Evolutionary conservation across 208 protist genomes (phyloP).

Genomic region (Vickermania ingenoplastis): DNA sequence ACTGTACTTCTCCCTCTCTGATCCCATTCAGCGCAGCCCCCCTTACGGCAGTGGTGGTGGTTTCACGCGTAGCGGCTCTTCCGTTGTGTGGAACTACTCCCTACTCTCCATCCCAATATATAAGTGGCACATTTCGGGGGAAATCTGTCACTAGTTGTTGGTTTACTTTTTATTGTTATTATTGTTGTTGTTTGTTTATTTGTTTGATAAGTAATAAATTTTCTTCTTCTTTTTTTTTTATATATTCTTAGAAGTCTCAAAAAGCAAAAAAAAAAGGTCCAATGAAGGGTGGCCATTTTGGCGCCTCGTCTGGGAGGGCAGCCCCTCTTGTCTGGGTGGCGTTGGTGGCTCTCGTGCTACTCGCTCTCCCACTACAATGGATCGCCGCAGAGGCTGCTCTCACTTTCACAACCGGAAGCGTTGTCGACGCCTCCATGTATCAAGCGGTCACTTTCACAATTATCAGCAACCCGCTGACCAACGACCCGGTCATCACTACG

Average conservation of each 20-base stretch:
- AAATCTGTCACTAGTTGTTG: too few relatives aligned
- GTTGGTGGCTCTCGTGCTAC: conserved; percentile 1
- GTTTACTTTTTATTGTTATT: too few relatives aligned
- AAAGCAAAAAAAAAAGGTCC: not conserved
- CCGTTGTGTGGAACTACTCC: too few relatives aligned
- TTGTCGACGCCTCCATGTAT: conserved; percentile 69
- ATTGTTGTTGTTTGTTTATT: too few relatives aligned
- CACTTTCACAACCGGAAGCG: conserved; percentile 54
- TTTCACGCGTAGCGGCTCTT: too few relatives aligned
- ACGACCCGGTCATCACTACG: conserved; percentile 39
- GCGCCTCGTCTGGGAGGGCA: not conserved
- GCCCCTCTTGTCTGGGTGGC: not conserved
- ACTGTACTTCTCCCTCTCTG: too few relatives aligned
- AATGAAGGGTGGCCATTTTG: not conserved
- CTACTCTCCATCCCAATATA: too few relatives aligned
- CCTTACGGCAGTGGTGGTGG: too few relatives aligned
- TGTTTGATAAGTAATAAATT: too few relatives aligned
- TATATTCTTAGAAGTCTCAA: not conserved
- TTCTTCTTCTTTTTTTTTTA: not conserved
- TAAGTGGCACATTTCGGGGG: too few relatives aligned
- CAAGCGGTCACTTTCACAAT: conserved; percentile 57
- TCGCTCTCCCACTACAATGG: not conserved
- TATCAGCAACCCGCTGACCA: conserved; percentile 37
- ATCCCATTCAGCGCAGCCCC: too few relatives aligned
- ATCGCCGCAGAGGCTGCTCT: conserved; percentile 27